Percentiles rank a stretch among this genome's conserved stretches.
phyloP scores from a whole-genome alignment of 2,329 filamentous ascomycete genomes.

The Pseudogymnoascus sp. region DNA sequence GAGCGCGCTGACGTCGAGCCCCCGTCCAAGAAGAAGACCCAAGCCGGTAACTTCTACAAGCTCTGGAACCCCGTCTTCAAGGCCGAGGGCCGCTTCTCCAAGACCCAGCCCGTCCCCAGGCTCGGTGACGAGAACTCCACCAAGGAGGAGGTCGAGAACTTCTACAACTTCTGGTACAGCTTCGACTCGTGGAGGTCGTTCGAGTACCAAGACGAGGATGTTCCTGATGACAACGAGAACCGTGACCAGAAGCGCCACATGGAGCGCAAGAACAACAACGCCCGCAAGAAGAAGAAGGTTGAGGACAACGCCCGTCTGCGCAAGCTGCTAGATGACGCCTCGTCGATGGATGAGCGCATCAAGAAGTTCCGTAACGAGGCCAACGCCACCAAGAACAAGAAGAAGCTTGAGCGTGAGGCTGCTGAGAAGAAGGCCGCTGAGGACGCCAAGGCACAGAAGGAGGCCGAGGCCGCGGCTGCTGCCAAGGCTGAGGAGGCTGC shows the following conservation, averaged over 20 bases:
- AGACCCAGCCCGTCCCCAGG: constrained; percentile 75
- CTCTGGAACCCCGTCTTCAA: constrained; percentile 87
- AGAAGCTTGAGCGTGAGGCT: constrained; percentile 80
- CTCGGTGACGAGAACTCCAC: constrained; percentile 78
- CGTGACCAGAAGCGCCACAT: constrained; percentile 98
- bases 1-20: constrained; percentile 88
- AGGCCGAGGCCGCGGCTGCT: constrained; percentile 69
- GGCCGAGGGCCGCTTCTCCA: constrained; percentile 87
- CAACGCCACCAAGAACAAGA: constrained; percentile 93
- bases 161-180: constrained; percentile 99
- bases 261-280: constrained; percentile 96
- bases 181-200: constrained; percentile 97
- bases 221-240: constrained; percentile 97
- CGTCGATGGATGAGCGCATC: constrained; percentile 84
- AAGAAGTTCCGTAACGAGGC: constrained; percentile 93
- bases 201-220: constrained; percentile 97
- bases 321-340: constrained; percentile 78
- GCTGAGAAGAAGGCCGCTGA: constrained; percentile 81
- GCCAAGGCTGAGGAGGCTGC: constrained; percentile 81
- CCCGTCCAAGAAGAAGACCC: constrained; percentile 80
- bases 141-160: constrained; percentile 83
- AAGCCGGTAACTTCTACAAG: constrained; percentile 91
- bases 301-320: constrained; percentile 91
- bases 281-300: constrained; percentile 98
- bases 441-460: constrained; percentile 75